Base-by-base conservation (phyloP, 768 basidiomycete species). In the Pleurotus ostreatus region DNA sequence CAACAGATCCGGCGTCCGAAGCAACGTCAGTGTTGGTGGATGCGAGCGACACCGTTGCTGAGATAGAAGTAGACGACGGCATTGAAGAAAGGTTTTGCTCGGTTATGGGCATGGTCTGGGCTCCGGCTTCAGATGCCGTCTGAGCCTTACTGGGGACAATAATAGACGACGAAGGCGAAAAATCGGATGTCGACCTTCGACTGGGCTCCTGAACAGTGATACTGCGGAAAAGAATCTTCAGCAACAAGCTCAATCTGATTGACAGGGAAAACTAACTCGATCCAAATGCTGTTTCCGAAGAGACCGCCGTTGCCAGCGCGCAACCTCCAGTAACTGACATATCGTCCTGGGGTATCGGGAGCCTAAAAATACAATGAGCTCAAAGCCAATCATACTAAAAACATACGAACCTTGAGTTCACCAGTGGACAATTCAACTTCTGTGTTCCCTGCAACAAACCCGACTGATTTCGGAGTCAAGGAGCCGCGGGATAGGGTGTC, bases 221-320 rank as follows among this genome's bases (percentile, higher is more conserved):
- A 57, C 88, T 90, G 49, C 23, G 30, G 30, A 34, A 11, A 34
- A 34, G 30, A 34, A 34, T 34, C 9, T 34, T 34, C 3, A 34
- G 30, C 30, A 34, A 34, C 30, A 11, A 34, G 30, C 30, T 34
- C 30, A 8, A 11, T 34, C 30, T 34, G 30, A 34, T 34, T 34
- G 30, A 9, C 38, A 16, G 55, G 43, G 22, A 57, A 2, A 12
- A 74, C 87, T 68, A 57, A 90, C 90, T 91, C 88, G 22, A 89
- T 81, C 89, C 90, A 92, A 16, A 93, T 75, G 56, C 79, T 85
- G 53, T 85, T 74, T 22, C 89, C 91, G 62, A 94, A 94, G 45
- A 82, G 65, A 41, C 75, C 75, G 1, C 80, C 82, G 15, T 74
- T 62, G 4, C 77, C 79, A 61, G 89, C 83, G 57, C 71, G 80